phyloP scores from a whole-genome alignment of 225 moss, liverwort and hornwort genomes.

The Neckera pumila region DNA sequence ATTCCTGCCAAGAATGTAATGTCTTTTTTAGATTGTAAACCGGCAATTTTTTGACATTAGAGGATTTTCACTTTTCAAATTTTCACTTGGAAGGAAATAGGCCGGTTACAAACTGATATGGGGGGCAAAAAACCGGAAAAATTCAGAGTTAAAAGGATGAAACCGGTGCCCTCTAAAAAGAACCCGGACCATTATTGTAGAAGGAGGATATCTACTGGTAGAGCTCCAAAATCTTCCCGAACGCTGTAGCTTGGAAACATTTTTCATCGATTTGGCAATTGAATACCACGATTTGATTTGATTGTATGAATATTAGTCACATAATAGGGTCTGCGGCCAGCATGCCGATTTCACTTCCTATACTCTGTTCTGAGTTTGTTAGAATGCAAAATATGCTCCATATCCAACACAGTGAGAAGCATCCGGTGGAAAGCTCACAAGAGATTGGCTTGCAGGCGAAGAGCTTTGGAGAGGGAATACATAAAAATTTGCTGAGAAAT shows the following conservation, averaged over 20 bases:
- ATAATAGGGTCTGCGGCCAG: neutral
- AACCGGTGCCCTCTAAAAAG: too few relatives aligned
- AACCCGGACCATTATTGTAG: slow-evolving; percentile 5
- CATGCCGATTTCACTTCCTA: neutral
- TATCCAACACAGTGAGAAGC: neutral
- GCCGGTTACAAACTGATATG: too few relatives aligned
- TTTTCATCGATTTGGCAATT: neutral
- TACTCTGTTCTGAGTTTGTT: neutral
- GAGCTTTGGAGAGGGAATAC: neutral
- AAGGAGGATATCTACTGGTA: neutral
- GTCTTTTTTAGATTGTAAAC: too few relatives aligned
- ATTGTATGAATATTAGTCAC: neutral
- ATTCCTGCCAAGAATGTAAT: too few relatives aligned
- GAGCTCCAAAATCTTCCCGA: too few relatives aligned
- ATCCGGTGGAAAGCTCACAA: too few relatives aligned
- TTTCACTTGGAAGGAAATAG: too few relatives aligned
- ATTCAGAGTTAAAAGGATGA: too few relatives aligned
- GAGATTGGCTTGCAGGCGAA: too few relatives aligned
- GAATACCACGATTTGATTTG: neutral
- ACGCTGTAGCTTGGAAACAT: neutral
- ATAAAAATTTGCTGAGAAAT: neutral
- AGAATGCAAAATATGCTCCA: neutral
- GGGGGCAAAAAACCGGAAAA: too few relatives aligned
- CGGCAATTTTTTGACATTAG: too few relatives aligned
- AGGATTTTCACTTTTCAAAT: too few relatives aligned